Percentiles rank a stretch among this genome's conserved stretches.
phyloP scores from a whole-genome alignment of 495 filamentous ascomycete species.

The Staphylotrichum longicolle region DNA sequence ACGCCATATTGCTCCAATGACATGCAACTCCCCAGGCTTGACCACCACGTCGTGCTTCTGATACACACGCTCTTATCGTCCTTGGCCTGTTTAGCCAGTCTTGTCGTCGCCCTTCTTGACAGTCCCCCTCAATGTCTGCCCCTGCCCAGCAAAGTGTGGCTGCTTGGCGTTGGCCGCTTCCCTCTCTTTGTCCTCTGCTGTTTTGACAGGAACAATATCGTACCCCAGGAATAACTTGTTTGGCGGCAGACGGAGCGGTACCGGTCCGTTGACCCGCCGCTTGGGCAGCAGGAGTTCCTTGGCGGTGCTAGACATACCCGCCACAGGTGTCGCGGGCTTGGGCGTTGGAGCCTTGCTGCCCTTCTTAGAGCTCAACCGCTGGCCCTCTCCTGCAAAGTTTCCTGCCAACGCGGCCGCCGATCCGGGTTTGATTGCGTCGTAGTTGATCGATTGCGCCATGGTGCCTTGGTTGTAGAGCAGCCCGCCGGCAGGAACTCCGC shows the following conservation, averaged over 20 bases:
- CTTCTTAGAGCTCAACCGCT: conserved; percentile 77
- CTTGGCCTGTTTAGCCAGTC: conserved; percentile 33
- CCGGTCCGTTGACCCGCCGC: conserved; percentile 69
- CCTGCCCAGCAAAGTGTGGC: conserved; percentile 80
- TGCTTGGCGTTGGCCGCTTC: conserved; percentile 61
- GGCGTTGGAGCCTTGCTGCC: conserved; percentile 74
- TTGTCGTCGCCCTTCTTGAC: conserved; percentile 49
- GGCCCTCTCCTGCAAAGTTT: conserved; percentile 75
- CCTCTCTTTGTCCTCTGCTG: conserved; percentile 67
- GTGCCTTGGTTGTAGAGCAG: conserved; percentile 77
- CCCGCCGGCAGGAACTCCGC: conserved; percentile 64
- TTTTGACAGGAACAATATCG: conserved; percentile 81
- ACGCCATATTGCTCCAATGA: no score
- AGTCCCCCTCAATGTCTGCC: conserved; percentile 76
- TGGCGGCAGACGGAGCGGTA: conserved; percentile 78
- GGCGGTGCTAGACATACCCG: conserved; percentile 62
- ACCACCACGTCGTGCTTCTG: no score
- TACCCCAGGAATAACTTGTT: conserved; percentile 97
- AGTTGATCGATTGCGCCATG: conserved; percentile 97
- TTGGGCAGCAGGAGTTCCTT: conserved; percentile 38
- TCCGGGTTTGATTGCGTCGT: conserved; percentile 85
- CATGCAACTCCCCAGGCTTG: no score
- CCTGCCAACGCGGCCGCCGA: conserved; percentile 63
- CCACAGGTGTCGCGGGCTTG: conserved; percentile 75
- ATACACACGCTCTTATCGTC: conserved; percentile 30